Evolutionary conservation across 176 grass and related monocot genomes (phyloP).

Genomic region (Oropetium thomaeum): DNA sequence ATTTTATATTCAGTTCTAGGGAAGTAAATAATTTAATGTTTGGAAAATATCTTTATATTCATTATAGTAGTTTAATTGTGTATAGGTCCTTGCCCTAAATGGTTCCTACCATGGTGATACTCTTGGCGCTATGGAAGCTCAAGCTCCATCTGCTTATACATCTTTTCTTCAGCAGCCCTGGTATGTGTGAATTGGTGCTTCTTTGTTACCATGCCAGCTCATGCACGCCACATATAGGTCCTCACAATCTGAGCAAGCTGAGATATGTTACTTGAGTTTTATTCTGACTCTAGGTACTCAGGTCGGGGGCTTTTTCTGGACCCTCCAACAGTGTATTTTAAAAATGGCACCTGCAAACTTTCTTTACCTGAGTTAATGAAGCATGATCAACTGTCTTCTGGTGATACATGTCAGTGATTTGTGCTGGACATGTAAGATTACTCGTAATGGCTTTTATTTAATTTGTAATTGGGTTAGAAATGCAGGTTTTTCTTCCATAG

Average conservation of each 20-base stretch:
- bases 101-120: constrained; percentile 97
- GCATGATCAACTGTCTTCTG: constrained; percentile 34
- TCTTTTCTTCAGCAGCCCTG: constrained; percentile 92
- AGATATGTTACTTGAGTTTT: constrained; percentile 22
- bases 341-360: constrained; percentile 56
- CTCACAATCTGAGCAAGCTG: background rate
- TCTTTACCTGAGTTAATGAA: constrained; percentile 54
- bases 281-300: constrained; percentile 68
- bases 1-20: background rate
- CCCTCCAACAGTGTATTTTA: constrained; percentile 68
- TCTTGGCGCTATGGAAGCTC: constrained; percentile 96
- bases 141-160: constrained; percentile 94
- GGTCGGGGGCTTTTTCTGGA: constrained; percentile 87
- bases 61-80: too few species aligned
- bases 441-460: constrained; percentile 19
- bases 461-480: constrained; percentile 21
- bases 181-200: constrained; percentile 42
- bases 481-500: constrained; percentile 68
- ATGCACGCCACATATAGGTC: background rate
- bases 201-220: background rate
- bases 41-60: background rate
- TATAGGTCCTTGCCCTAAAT: constrained; percentile 86
- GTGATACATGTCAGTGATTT: constrained; percentile 56
- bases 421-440: constrained; percentile 34
- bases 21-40: background rate